Evolutionary conservation across 1,284 basidiomycete genomes (phyloP).

Genomic region (Pyrrhoderma noxium): DNA sequence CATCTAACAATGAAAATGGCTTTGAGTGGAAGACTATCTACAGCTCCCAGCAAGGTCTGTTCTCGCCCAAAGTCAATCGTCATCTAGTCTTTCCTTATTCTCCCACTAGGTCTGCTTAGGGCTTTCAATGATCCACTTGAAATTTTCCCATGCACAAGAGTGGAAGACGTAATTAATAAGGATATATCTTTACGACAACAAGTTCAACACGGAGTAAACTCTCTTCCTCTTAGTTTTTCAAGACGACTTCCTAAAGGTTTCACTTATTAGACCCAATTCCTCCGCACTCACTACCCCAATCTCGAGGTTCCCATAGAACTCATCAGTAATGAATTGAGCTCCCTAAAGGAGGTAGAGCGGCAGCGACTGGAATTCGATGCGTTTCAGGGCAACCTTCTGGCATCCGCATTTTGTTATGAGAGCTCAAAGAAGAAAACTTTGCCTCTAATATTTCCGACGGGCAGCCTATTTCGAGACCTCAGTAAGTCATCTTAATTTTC

Average conservation of each 20-base stretch:
- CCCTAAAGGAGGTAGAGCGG: constrained; percentile 34
- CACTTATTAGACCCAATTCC: constrained; percentile 49
- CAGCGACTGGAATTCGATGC: constrained; percentile 44
- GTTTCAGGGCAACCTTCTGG: constrained; percentile 38
- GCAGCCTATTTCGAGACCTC: constrained; percentile 47
- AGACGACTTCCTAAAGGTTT: background rate
- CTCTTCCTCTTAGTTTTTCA: background rate
- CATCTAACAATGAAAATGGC: constrained; percentile 25
- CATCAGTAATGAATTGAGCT: constrained; percentile 45
- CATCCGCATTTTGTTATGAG: constrained; percentile 35
- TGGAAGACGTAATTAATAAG: constrained; percentile 25
- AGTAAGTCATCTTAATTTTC: constrained; percentile 37
- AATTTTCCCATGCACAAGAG: constrained; percentile 51
- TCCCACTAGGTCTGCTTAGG: background rate
- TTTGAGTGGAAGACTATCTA: constrained; percentile 49
- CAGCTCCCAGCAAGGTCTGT: constrained; percentile 24
- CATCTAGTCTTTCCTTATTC: background rate
- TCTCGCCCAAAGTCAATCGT: background rate
- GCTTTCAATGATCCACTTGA: constrained; percentile 28
- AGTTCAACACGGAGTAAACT: constrained; percentile 52
- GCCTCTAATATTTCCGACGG: constrained; percentile 54
- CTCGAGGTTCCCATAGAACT: constrained; percentile 60
- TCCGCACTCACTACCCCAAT: constrained; percentile 62
- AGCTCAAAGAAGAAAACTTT: constrained; percentile 24
- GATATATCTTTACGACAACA: constrained; percentile 34